Percentiles rank a stretch among this genome's conserved stretches.
phyloP scores from a whole-genome alignment of 2,329 filamentous ascomycete genomes.

The Beauveria sp. region DNA sequence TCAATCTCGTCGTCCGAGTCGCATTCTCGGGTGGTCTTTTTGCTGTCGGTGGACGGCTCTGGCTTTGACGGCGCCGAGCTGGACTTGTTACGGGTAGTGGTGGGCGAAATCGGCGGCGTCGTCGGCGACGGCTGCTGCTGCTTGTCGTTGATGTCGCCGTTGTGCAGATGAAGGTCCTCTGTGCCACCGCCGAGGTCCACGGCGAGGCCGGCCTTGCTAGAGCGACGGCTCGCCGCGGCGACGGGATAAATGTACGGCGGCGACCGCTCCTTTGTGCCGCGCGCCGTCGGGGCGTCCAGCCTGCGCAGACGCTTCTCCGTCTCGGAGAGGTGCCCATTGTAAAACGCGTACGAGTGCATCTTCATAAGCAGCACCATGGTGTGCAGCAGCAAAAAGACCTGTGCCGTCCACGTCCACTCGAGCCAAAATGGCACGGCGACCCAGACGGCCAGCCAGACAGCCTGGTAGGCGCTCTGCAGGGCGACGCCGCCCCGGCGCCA shows the following conservation, averaged over 20 bases:
- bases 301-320: conserved; percentile 72
- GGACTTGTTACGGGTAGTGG: not conserved
- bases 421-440: conserved; percentile 75
- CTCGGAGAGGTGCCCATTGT: conserved; percentile 90
- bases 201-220: conserved; percentile 30
- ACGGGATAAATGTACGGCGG: conserved; percentile 72
- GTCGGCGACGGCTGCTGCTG: not conserved
- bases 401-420: conserved; percentile 93
- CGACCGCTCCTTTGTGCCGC: conserved; percentile 47
- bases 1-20: conserved; percentile 44
- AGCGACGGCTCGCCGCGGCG: conserved; percentile 38
- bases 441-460: conserved; percentile 74
- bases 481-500: conserved; percentile 75
- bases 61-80: conserved; percentile 12
- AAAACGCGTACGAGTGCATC: conserved; percentile 97
- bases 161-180: conserved; percentile 6
- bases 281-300: conserved; percentile 66
- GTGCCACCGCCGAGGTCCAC: conserved; percentile 11
- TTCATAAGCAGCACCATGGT: conserved; percentile 94
- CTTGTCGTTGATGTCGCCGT: not conserved
- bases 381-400: conserved; percentile 90
- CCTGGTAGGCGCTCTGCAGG: conserved; percentile 76
- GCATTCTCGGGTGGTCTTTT: conserved; percentile 16
- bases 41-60: conserved; percentile 12
- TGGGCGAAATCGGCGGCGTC: not conserved